Evolutionary conservation across 306 rosid genomes (phyloP).

Genomic region (Canavalia ensiformis): DNA sequence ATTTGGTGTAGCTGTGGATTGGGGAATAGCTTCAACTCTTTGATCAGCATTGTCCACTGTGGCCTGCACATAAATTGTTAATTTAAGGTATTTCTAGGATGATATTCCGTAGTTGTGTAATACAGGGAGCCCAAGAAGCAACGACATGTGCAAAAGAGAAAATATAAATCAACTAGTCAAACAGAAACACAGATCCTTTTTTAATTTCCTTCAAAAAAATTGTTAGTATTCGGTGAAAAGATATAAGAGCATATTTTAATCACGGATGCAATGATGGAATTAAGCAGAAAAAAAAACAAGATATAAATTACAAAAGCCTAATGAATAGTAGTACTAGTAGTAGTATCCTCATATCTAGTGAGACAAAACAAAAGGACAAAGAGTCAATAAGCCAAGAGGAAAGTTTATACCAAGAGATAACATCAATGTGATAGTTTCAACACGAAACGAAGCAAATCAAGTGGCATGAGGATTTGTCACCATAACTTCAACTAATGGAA

Average conservation of each 20-base stretch:
- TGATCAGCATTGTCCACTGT: conserved; percentile 48
- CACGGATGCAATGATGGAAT: not conserved
- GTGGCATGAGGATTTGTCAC: conserved; percentile 1
- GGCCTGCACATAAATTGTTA: conserved; percentile 54
- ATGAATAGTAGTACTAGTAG: not conserved
- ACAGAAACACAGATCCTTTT: conserved; percentile 3
- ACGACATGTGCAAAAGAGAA: not conserved
- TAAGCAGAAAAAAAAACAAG: conserved; percentile 1
- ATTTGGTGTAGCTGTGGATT: conserved; percentile 53
- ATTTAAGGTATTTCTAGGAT: conserved; percentile 17
- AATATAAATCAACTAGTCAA: conserved; percentile 24
- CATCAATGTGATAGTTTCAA: not conserved
- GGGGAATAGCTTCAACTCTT: conserved; percentile 55
- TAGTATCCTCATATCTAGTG: conserved; percentile 1
- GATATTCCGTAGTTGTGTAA: conserved; percentile 9
- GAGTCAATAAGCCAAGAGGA: conserved; percentile 32
- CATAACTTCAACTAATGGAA: conserved; percentile 16
- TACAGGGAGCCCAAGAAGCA: not conserved
- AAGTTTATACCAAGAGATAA: not conserved
- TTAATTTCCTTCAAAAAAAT: not conserved
- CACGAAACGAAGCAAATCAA: conserved; percentile 19
- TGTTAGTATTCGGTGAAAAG: not conserved
- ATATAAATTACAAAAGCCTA: not conserved
- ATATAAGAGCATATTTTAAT: not conserved
- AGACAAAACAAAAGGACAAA: conserved; percentile 3